Evolutionary conservation across 208 protist species (phyloP).

Genomic region (Wallacemonas sp.): DNA sequence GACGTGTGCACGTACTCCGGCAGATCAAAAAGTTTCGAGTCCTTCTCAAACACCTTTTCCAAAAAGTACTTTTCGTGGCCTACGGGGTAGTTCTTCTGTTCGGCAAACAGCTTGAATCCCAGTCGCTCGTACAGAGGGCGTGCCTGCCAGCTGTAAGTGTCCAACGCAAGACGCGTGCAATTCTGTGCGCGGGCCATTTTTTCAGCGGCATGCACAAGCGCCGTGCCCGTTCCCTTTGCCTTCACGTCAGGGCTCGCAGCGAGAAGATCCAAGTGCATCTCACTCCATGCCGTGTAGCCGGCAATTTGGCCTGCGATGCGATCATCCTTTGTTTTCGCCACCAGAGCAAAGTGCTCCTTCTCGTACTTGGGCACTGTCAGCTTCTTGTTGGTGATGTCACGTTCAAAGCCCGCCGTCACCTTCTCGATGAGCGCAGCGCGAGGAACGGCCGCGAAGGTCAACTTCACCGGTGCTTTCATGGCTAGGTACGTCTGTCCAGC

Average conservation of each 20-base stretch:
- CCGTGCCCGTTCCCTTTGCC: conserved; percentile 17
- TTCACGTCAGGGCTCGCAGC: conserved; percentile 8
- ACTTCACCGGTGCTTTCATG: background rate
- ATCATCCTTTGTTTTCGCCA: conserved; percentile 13
- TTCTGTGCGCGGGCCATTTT: conserved; percentile 5
- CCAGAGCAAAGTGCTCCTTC: background rate
- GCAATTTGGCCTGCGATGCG: conserved; percentile 5
- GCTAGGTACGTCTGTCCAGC: background rate
- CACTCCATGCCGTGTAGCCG: conserved; percentile 5
- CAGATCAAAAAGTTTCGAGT: background rate
- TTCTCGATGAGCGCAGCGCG: background rate
- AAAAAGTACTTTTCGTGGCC: conserved; percentile 33
- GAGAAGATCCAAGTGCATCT: conserved; percentile 11
- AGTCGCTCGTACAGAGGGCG: conserved; percentile 39
- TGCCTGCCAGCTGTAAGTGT: conserved; percentile 53
- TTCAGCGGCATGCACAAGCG: conserved; percentile 20
- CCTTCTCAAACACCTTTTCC: conserved; percentile 26
- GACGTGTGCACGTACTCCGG: background rate
- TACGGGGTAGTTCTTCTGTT: conserved; percentile 23
- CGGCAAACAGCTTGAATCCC: conserved; percentile 30
- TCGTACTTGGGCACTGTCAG: conserved; percentile 9
- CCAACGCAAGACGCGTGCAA: conserved; percentile 27
- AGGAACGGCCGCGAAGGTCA: background rate
- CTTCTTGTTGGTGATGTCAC: background rate
- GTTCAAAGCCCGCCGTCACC: background rate